phyloP scores from a whole-genome alignment of 768 basidiomycete species.

The Cantharellus cinnabarinus region DNA sequence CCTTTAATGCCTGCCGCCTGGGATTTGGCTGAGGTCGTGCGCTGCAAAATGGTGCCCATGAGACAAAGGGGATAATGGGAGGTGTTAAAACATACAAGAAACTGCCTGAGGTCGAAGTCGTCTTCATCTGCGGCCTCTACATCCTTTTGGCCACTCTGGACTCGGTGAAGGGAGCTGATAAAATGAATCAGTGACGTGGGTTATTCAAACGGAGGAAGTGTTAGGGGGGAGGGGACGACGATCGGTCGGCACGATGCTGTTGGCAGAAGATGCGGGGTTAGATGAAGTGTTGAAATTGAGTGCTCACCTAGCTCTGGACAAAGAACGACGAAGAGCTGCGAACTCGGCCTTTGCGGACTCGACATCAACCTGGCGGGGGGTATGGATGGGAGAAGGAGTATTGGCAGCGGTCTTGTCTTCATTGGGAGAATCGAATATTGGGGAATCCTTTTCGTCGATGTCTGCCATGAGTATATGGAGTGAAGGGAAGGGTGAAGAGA shows the following conservation, averaged over 20 bases:
- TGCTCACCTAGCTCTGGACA: not conserved
- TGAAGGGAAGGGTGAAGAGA: too few species aligned
- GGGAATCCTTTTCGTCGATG: not conserved
- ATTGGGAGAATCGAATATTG: too few species aligned
- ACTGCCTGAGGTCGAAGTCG: constrained; percentile 46
- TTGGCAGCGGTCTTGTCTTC: not conserved
- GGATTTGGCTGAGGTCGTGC: constrained; percentile 36
- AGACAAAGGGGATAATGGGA: not conserved
- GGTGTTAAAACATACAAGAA: constrained; percentile 25
- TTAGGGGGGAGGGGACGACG: too few species aligned
- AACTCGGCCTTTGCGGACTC: constrained; percentile 10
- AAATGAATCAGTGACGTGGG: too few species aligned
- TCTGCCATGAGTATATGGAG: too few species aligned
- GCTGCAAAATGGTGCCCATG: not conserved
- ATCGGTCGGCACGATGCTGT: too few species aligned
- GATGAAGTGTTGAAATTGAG: constrained; percentile 1
- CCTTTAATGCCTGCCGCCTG: constrained; percentile 46
- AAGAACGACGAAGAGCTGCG: constrained; percentile 8
- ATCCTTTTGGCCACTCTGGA: constrained; percentile 7
- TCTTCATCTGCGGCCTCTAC: constrained; percentile 23
- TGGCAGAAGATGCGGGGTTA: constrained; percentile 9
- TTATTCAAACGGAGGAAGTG: too few species aligned
- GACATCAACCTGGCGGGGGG: constrained; percentile 8
- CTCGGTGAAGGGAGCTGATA: not conserved
- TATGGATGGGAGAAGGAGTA: not conserved